Base-by-base conservation (phyloP, 441 rosid genomes). In the Euphorbia corollata region DNA sequence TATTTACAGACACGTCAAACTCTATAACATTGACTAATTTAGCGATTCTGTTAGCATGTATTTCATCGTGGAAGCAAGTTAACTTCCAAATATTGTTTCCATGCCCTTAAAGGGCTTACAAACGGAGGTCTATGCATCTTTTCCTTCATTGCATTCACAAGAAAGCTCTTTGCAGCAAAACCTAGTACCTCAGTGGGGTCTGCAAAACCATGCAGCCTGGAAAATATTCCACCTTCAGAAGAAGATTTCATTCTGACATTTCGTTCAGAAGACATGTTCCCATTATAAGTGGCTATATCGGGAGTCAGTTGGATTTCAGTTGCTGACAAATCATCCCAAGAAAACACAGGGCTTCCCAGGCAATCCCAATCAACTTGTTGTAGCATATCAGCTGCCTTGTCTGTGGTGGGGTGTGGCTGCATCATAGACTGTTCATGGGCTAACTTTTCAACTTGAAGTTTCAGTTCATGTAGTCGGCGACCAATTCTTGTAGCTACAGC, bases 401-500 rank as follows among this genome's bases (percentile, higher is more conserved):
- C 82, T 2, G 71, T 70, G 11, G 68, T 74, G 13, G 64, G 63
- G 8, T 64, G 65, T 54, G 76, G 75, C 47, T 54, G 66, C 45
- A 39, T 48, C 27, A 63, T 48, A 6, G 82, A 67, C 47, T 87
- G 85, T 71, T 88, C 87, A 0, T 69, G 34, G 36, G 84, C 88
- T 60, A 87, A 59, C 71, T 71, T 84, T 67, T 93, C 99, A 1
- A 89, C 95, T 75, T 81, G 83, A 56, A 57, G 59, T 74, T 90
- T 93, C 63, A 93, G 73, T 69, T 82, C 73, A 18, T 67, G 80
- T 11, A 91, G 80, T 54, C 81, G 84, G 6, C 76, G 74, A 11
- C 97, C 90, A 0, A 93, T 82, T 70, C 96, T 84, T 36, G 88
- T 84, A 67, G 97, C 85, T 12, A 87, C 91, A 12, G 95, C 89